A percentile compares a stretch with the other conserved stretches of the same genome.
Conservation (phyloP, 805 yeast species). For the Saturnispora hagleri region DNA sequence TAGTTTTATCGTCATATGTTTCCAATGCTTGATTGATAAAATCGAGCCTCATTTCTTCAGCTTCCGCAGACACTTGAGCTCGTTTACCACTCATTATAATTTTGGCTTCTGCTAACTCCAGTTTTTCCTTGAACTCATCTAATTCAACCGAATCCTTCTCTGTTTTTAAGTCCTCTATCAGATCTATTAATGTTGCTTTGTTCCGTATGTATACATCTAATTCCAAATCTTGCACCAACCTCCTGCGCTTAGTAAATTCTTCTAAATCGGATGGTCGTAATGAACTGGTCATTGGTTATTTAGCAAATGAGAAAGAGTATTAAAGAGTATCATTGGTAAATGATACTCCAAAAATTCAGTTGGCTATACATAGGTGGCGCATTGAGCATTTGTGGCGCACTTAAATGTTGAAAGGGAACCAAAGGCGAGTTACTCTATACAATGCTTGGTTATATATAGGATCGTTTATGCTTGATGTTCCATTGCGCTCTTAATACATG, state of each 20-base stretch:
- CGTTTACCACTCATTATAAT: not conserved
- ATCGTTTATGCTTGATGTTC: slow-evolving; percentile 31
- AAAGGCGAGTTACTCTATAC: not conserved
- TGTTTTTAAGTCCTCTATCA: slow-evolving; percentile 12
- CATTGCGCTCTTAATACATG: slow-evolving; percentile 66
- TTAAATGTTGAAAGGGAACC: not conserved
- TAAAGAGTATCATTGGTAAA: not conserved
- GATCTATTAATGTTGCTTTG: slow-evolving; percentile 15
- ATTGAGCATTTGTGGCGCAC: not conserved
- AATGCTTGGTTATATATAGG: not conserved
- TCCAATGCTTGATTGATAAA: slow-evolving; percentile 15
- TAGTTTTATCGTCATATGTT: slow-evolving; percentile 15
- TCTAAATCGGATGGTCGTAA: slow-evolving; percentile 10
- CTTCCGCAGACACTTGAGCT: not conserved
- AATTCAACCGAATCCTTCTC: slow-evolving; percentile 13
- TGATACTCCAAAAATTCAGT: not conserved
- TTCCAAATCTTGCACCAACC: slow-evolving; percentile 25
- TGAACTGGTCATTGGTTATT: not conserved
- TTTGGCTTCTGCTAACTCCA: slow-evolving; percentile 8
- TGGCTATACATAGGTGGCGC: not conserved
- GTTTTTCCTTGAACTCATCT: slow-evolving; percentile 13
- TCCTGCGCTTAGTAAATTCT: slow-evolving; percentile 21
- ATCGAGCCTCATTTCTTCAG: slow-evolving; percentile 12
- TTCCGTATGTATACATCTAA: slow-evolving; percentile 20
- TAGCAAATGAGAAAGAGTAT: not conserved